Base-by-base conservation (phyloP, 192 early-diverging fungal species). In the Backusella tuberculispora region DNA sequence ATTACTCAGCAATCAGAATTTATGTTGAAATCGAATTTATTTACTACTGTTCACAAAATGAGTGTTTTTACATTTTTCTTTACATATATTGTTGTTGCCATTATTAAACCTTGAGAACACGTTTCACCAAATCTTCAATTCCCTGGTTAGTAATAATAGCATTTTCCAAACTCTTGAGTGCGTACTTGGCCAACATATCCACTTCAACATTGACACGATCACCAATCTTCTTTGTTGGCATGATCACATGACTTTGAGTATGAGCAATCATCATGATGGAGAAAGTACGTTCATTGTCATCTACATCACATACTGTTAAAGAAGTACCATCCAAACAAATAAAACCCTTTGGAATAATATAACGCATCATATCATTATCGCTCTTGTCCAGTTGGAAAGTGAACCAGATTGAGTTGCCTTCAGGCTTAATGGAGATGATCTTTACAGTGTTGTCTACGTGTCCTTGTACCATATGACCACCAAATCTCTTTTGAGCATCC, bases 391-490 rank as follows among this genome's bases (percentile, higher is more conserved):
- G 83, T 45, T 87, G 85, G 77, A 97, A 89, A 40, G 83, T 89
- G 81, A 91, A 87, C 85, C 92, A 89, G 66, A 93, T 79, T 43
- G 93, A 96, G 85, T 98, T 98, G 7, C 85, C 94, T 73, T 99
- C 98, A n/a, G 93, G 93, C 1, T 84, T 88, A 26, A 90, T 89
- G 41, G 86, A 83, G 60, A 87, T 73, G 70, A 99, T 92, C 44
- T 83, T 85, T 56, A 94, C 93, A 0, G 95, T 94, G 21, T 88
- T 87, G 78, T 99, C 97, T 56, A 99, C 91, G 75, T 99, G 98
- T 38, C 96, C 97, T 80, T 96, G 95, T 40, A 99, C 98, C 85
- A 97, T 91, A 82, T 99, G 98, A 4, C 98, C 98, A 69, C 98
- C 98, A 77, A 97, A 95, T 40, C 97, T 92, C 50, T 94, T 93